Percentiles rank a stretch among this genome's conserved stretches.
phyloP scores from a whole-genome alignment of 345 rosid species.

The Brassica incana region DNA sequence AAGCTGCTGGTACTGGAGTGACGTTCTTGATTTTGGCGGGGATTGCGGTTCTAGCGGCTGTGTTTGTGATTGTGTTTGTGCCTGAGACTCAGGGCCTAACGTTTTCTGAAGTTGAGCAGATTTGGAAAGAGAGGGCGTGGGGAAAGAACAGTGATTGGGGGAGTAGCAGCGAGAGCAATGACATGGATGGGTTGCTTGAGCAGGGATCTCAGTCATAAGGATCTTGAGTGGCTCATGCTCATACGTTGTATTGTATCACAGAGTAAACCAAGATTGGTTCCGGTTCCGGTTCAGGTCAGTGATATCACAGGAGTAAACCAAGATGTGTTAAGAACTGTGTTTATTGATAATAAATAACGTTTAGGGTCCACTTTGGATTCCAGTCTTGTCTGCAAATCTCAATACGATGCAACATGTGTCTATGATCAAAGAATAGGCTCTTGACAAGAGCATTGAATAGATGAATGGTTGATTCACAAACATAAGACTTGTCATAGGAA shows the following conservation, averaged over 20 bases:
- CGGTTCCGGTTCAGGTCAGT: background rate
- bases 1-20: constrained; percentile 59
- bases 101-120: constrained; percentile 75
- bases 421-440: background rate
- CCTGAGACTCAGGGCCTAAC: constrained; percentile 95
- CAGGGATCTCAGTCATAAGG: constrained; percentile 41
- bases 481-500: constrained; percentile 30
- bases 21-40: constrained; percentile 87
- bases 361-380: constrained; percentile 32
- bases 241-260: background rate
- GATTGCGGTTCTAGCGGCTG: constrained; percentile 58
- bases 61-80: constrained; percentile 61
- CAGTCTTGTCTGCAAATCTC: constrained; percentile 27
- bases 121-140: constrained; percentile 86
- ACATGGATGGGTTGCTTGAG: constrained; percentile 49
- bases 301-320: background rate
- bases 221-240: background rate
- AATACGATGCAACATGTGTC: constrained; percentile 3
- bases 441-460: background rate
- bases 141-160: constrained; percentile 44
- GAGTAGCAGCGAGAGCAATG: constrained; percentile 35
- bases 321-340: background rate
- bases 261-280: constrained; percentile 3
- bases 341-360: background rate
- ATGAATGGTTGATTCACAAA: constrained; percentile 28